A percentile compares a stretch with the other conserved stretches of the same genome.
phyloP scores from a whole-genome alignment of 1,284 basidiomycete genomes.

The Cronartium quercuum region DNA sequence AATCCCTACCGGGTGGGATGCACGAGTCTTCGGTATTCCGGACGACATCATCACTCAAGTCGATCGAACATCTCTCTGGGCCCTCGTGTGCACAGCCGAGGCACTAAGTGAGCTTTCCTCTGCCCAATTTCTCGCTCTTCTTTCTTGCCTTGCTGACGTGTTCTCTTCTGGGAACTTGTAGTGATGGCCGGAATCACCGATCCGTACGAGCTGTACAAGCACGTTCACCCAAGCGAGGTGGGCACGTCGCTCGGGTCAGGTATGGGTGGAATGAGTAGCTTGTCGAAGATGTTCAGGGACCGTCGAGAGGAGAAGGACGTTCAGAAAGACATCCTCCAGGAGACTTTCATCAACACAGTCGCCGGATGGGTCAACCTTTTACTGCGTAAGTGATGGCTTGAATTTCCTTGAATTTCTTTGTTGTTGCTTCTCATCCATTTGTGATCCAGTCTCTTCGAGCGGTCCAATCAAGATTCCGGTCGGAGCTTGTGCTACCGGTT shows the following conservation, averaged over 20 bases:
- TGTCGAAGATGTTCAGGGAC: constrained; percentile 89
- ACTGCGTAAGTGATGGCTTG: constrained; percentile 51
- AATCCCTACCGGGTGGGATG: constrained; percentile 93
- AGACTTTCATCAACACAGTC: constrained; percentile 97
- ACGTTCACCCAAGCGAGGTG: constrained; percentile 92
- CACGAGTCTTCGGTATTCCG: constrained; percentile 94
- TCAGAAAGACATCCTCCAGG: constrained; percentile 95
- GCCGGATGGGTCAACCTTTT: constrained; percentile 97
- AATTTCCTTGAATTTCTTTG: background rate
- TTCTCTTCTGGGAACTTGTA: background rate
- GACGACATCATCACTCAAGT: constrained; percentile 91
- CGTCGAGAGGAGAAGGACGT: constrained; percentile 94
- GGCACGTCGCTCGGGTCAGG: constrained; percentile 42
- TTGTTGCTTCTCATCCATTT: background rate
- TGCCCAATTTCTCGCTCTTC: background rate
- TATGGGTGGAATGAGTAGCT: constrained; percentile 43
- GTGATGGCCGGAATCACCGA: constrained; percentile 94
- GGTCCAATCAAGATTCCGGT: constrained; percentile 98
- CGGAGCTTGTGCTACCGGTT: constrained; percentile 93
- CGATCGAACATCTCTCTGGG: constrained; percentile 92
- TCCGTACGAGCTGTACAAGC: constrained; percentile 67
- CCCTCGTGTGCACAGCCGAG: constrained; percentile 87
- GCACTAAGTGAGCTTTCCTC: constrained; percentile 59
- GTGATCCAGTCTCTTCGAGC: constrained; percentile 65
- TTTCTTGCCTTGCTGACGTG: background rate